phyloP scores from a whole-genome alignment of 768 basidiomycete genomes.

The Rhizopogon vulgaris region DNA sequence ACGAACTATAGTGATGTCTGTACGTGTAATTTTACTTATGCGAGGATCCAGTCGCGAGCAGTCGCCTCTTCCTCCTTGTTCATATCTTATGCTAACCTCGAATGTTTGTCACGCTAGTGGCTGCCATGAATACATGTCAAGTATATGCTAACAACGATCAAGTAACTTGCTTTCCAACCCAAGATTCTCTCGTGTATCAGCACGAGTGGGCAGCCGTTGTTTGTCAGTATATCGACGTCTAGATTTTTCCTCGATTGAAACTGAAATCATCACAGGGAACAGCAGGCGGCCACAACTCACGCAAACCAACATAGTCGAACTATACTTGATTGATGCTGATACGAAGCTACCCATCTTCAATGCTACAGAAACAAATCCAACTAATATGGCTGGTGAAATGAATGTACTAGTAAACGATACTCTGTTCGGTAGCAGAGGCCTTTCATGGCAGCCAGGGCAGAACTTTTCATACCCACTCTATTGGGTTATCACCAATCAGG shows the following conservation, averaged over 20 bases:
- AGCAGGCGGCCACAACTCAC: conserved; percentile 59
- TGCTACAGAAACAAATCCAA: conserved; percentile 38
- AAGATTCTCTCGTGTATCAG: conserved; percentile 55
- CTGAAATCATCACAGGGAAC: conserved; percentile 52
- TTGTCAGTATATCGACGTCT: conserved; percentile 48
- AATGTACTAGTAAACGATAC: conserved; percentile 60
- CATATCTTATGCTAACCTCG: conserved; percentile 6
- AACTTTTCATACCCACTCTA: conserved; percentile 66
- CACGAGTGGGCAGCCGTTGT: conserved; percentile 71
- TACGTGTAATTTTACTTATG: conserved; percentile 13
- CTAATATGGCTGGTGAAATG: conserved; percentile 48
- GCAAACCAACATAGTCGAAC: conserved; percentile 58
- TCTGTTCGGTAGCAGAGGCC: conserved; percentile 62
- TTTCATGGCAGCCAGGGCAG: conserved; percentile 37
- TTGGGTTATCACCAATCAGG: conserved; percentile 69
- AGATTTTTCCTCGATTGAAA: conserved; percentile 6
- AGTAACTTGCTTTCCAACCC: conserved; percentile 70
- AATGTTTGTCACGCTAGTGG: conserved; percentile 13
- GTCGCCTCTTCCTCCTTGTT: conserved; percentile 3
- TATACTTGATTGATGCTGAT: conserved; percentile 76
- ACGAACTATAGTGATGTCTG: conserved; percentile 20
- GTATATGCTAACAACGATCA: conserved; percentile 60
- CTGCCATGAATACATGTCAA: conserved; percentile 46
- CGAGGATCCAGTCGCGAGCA: conserved; percentile 5
- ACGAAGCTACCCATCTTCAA: conserved; percentile 45